These are phyloP conservation scores for Arabidopsis lyrata DNA, from an alignment of 441 rosid species.

Conservation along the genomic window DNA sequence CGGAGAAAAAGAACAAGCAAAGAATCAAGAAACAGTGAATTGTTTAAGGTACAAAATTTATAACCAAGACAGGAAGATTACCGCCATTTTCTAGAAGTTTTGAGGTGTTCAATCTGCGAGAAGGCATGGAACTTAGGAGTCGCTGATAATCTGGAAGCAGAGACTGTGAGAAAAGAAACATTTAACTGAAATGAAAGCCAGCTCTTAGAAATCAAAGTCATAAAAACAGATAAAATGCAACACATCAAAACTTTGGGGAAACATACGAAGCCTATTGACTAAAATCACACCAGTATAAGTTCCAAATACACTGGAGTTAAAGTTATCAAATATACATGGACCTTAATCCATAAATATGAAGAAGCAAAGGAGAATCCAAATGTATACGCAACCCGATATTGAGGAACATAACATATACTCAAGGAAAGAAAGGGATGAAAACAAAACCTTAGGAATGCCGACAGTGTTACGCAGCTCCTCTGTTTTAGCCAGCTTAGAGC, in stretches of 20 bases:
- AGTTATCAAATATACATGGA: neutral
- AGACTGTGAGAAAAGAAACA: conserved; percentile 75
- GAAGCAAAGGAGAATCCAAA: conserved; percentile 1
- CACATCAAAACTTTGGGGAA: conserved; percentile 23
- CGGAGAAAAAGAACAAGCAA: neutral
- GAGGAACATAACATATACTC: conserved; percentile 28
- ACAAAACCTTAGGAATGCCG: conserved; percentile 93
- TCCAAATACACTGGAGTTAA: neutral
- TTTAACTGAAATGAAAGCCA: conserved; percentile 55
- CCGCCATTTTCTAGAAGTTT: conserved; percentile 98
- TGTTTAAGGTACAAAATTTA: conserved; percentile 9
- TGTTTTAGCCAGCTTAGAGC: conserved; percentile 82
- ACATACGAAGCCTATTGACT: conserved; percentile 13
- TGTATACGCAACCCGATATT: conserved; percentile 3
- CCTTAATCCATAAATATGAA: neutral
- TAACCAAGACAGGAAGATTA: conserved; percentile 48
- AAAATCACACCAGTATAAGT: conserved; percentile 14
- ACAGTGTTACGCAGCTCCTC: conserved; percentile 95
- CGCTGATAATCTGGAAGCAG: conserved; percentile 99
- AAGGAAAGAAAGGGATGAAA: conserved; percentile 13
- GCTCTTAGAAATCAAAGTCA: conserved; percentile 23
- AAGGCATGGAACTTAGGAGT: conserved; percentile 95
- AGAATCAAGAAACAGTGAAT: conserved; percentile 1
- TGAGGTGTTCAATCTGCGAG: conserved; percentile 97
- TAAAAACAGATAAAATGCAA: conserved; percentile 12